Conservation (phyloP, 345 rosid genomes). For the Eucalyptus pumila region DNA sequence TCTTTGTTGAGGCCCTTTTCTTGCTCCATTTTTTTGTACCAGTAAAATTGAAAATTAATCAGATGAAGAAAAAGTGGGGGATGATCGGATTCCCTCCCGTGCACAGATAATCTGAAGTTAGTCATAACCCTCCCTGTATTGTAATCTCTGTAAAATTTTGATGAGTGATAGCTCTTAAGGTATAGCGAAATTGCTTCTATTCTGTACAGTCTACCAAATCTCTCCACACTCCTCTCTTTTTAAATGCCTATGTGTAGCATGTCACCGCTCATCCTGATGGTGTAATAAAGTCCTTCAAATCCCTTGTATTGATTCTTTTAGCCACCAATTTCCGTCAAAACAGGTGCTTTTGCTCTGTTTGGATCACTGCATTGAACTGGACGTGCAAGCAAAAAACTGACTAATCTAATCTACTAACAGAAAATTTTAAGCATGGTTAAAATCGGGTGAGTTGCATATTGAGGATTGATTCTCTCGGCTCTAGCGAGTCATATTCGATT, state of each 20-base stretch:
- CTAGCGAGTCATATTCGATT: not conserved
- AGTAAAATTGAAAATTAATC: not conserved
- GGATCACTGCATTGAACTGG: not conserved
- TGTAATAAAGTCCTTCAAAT: not conserved
- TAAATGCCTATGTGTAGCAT: not conserved
- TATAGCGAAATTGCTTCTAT: not conserved
- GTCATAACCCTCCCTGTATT: not conserved
- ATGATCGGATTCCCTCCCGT: slow-evolving; percentile 1
- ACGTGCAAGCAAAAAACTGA: not conserved
- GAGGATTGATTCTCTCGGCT: not conserved
- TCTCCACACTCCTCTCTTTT: not conserved
- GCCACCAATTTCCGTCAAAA: not conserved
- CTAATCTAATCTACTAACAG: not conserved
- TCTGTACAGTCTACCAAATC: not conserved
- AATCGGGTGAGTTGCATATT: not conserved
- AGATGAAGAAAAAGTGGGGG: not conserved
- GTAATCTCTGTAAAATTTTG: not conserved
- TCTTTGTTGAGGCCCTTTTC: not conserved
- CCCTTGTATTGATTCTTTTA: not conserved
- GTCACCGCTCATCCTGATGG: not conserved
- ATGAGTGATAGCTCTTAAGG: not conserved
- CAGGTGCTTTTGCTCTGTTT: not conserved
- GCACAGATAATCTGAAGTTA: not conserved
- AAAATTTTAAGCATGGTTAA: not conserved
- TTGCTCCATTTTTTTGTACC: slow-evolving; percentile 5